Evolutionary conservation across 768 basidiomycete species (phyloP).

Genomic region (Cyclocybe aegerita): DNA sequence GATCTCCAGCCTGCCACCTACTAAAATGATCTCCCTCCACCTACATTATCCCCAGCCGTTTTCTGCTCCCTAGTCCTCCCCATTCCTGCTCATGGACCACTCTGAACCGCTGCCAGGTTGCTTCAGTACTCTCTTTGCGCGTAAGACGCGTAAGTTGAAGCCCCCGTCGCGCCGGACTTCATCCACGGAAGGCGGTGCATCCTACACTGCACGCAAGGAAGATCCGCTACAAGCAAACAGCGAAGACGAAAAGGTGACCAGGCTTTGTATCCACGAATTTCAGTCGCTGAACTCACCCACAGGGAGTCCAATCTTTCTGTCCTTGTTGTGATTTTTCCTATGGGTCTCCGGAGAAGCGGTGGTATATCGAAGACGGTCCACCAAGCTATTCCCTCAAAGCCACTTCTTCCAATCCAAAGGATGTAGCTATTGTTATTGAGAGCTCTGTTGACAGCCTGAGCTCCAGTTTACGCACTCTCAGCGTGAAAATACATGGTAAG

Average conservation of each 20-base stretch:
- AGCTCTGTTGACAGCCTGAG: constrained; percentile 49
- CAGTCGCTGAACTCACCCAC: not conserved
- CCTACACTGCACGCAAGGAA: not conserved
- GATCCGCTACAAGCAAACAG: not conserved
- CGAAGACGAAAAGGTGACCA: constrained; percentile 10
- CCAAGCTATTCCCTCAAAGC: constrained; percentile 37
- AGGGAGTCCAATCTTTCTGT: constrained; percentile 28
- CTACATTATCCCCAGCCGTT: not conserved
- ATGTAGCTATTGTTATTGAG: constrained; percentile 55
- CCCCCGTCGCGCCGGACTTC: not conserved
- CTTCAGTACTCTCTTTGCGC: constrained; percentile 30
- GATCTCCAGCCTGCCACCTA: constrained; percentile 13
- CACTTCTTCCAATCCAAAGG: constrained; percentile 22
- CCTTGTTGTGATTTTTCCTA: constrained; percentile 46
- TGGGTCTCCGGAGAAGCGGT: constrained; percentile 25
- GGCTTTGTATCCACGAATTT: not conserved
- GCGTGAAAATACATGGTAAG: constrained; percentile 72
- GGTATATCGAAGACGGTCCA: constrained; percentile 29
- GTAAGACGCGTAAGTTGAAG: constrained; percentile 9
- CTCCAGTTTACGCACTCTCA: constrained; percentile 57
- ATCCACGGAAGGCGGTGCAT: not conserved
- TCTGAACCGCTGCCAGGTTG: constrained; percentile 29
- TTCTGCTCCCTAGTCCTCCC: constrained; percentile 5
- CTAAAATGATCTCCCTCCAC: constrained; percentile 13
- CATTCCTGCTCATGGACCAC: constrained; percentile 20